Base-by-base conservation (phyloP, 2,329 filamentous ascomycete species). In the Mollisiaceae sp. region DNA sequence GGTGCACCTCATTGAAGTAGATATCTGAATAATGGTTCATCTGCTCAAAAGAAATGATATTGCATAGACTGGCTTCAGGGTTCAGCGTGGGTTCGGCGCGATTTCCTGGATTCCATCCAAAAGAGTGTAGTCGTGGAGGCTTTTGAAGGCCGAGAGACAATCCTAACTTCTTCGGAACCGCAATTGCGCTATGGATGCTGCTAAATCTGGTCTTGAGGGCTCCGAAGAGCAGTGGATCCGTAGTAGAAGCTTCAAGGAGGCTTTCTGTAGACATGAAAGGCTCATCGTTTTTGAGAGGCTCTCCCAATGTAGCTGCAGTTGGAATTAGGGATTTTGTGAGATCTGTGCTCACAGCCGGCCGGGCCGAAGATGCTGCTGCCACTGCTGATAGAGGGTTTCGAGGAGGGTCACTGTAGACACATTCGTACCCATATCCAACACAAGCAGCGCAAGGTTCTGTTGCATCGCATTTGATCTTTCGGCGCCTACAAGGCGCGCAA, bases 71-170 rank as follows among this genome's bases (percentile, higher is more conserved):
- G 20, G 65, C 69, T 8, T 65, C 64, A 8, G 69, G 70, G 0
- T 60, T 50, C 58, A 65, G 68, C 6, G 70, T 67, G n/a, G 70
- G 66, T 50, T 79, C 77, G 20, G 67, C 59, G 27, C 78, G 69
- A 22, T 73, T 69, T 0, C 76, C 76, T 11, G 72, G 60, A 62
- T 79, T 77, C 66, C 76, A 79, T 15, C 71, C 78, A 67, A 77
- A 79, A 0, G 76, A 77, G 62, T 79, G 78, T 18, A 79, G 64
- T 24, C 75, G 71, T 6, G 76, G 77, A n/a, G 76, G 76, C 11
- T 74, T 74, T 1, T 69, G 54, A 9, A 77, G 71, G 55, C 75
- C 73, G 43, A 79, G 59, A 45, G 74, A 71, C 27, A 75, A 58
- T 18, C 76, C 77, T 15, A 79, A 69, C 57, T 66, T 72, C 35